These are phyloP conservation scores for Globisporangium lucens DNA, from an alignment of 352 stramenopile genomes.

Conservation along the genomic window DNA sequence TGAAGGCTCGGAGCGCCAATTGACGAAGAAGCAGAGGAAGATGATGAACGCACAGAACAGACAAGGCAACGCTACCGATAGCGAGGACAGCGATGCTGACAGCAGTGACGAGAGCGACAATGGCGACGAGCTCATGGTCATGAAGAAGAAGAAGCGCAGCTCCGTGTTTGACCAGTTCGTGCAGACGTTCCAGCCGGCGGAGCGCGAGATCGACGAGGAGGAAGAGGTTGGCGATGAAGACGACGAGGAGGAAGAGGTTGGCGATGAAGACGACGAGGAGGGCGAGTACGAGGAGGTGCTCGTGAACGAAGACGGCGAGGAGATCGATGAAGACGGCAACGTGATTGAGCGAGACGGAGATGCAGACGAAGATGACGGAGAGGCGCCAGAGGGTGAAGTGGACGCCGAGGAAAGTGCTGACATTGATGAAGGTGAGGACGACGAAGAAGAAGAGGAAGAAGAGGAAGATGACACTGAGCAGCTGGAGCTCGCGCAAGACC, in stretches of 20 bases:
- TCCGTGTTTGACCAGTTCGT: slow-evolving; percentile 79
- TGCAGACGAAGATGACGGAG: slow-evolving; percentile 7
- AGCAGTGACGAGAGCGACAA: slow-evolving; percentile 7
- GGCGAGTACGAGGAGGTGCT: slow-evolving; percentile 42
- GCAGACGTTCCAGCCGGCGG: slow-evolving; percentile 46
- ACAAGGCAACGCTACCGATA: slow-evolving; percentile 3
- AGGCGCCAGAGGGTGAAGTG: slow-evolving; percentile 13
- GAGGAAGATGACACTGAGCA: slow-evolving; percentile 28
- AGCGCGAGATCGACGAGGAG: slow-evolving; percentile 21
- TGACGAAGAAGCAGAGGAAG: slow-evolving; percentile 19
- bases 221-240: slow-evolving; percentile 38
- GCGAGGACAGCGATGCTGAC: slow-evolving; percentile 9
- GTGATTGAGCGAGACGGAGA: slow-evolving; percentile 20
- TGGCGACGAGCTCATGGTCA: slow-evolving; percentile 20
- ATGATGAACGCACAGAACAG: neutral
- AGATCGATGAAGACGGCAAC: slow-evolving; percentile 40
- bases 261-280: slow-evolving; percentile 25
- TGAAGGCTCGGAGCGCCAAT: slow-evolving; percentile 14
- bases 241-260: slow-evolving; percentile 30
- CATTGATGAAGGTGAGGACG: slow-evolving; percentile 23
- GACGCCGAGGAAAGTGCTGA: slow-evolving; percentile 21
- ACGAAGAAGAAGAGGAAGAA: slow-evolving; percentile 15
- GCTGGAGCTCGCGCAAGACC: slow-evolving; percentile 17
- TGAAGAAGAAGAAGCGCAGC: slow-evolving; percentile 19
- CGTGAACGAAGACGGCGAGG: slow-evolving; percentile 37